Base-by-base conservation (phyloP, 495 filamentous ascomycete genomes). In the Xylaria grammica region DNA sequence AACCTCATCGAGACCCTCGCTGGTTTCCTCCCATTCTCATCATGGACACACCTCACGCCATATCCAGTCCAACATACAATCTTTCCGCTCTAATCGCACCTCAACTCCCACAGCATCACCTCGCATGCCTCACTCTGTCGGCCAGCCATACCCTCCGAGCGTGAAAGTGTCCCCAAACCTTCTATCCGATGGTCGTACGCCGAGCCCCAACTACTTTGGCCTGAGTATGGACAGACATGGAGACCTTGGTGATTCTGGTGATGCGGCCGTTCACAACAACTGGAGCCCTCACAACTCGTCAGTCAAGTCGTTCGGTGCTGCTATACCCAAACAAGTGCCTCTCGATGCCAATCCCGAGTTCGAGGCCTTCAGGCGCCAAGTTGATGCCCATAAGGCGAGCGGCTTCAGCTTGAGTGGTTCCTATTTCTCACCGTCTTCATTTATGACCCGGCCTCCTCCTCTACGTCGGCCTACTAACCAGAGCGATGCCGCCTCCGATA, bases 141-240 rank as follows among this genome's bases (percentile, higher is more conserved):
- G 75, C 74, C 79, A 81, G 74, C 67, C 70, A 62, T 72, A 77
- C 62, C 67, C 78, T 63, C 68, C 78, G 44, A 62, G 48, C 38
- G 32, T 52, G 11, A 74, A 75, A 71, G 67, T 70, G 64, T 77
- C 76, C n/a, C 72, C 72, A 57, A 61, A 78, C 76, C 66, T 51
- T 15, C 46, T 67, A 52, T 74, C 67, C 9, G 79, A 82, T 44
- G 75, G 70, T 48, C 76, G 79, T 32, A 75, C 82, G 6, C 73
- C 89, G 20, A 92, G 90, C 71, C 89, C 91, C 20, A 92, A 89
- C 72, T 97, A 97, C 75, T 97, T 97, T 67, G 89, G 89, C 49
- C 82, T 95, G 51, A 78, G 82, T 30, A 77, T 90, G 56, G 90
- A 94, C 45, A 79, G 76, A 24, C 60, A 52, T 27, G 79, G 69